These are phyloP conservation scores for Massarina eburnea DNA, from an alignment of 2,329 filamentous ascomycete species.

Conservation along the genomic window DNA sequence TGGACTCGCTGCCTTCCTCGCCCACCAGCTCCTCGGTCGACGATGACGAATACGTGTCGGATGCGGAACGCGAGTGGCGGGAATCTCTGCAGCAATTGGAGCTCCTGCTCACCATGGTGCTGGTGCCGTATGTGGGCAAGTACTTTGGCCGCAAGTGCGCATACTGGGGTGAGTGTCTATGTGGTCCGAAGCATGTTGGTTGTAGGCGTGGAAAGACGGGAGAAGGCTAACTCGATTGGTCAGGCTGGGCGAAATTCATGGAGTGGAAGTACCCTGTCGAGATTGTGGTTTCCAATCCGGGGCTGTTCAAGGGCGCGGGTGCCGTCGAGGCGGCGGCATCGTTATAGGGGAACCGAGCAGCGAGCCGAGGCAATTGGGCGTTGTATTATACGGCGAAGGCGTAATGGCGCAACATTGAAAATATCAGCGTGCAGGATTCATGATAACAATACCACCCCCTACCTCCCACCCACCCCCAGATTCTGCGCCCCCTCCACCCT, in stretches of 20 bases:
- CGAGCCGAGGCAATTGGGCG: not conserved
- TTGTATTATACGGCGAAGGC: conserved; percentile 8
- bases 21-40: conserved; percentile 54
- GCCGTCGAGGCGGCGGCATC: conserved; percentile 51
- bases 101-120: conserved; percentile 87
- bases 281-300: conserved; percentile 56
- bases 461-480: conserved; percentile 1
- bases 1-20: conserved; percentile 55
- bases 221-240: conserved; percentile 16
- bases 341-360: conserved; percentile 27
- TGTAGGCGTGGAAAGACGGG: not conserved
- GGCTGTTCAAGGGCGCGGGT: conserved; percentile 50
- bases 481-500: conserved; percentile 42
- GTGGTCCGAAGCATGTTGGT: not conserved
- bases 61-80: conserved; percentile 94
- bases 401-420: conserved; percentile 9
- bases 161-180: conserved; percentile 93
- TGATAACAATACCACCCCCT: too few relatives aligned
- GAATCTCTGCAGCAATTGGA: conserved; percentile 92
- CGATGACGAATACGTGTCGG: conserved; percentile 67
- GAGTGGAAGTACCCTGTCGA: conserved; percentile 89
- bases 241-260: conserved; percentile 95
- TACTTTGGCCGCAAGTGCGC: conserved; percentile 93
- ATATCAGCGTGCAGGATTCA: not conserved
- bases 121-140: conserved; percentile 92